Evolutionary conservation across 164 flowering plant genomes (phyloP), one percentile per base, ranked within the genome.

Genomic region (Liquidambar formosana): DNA sequence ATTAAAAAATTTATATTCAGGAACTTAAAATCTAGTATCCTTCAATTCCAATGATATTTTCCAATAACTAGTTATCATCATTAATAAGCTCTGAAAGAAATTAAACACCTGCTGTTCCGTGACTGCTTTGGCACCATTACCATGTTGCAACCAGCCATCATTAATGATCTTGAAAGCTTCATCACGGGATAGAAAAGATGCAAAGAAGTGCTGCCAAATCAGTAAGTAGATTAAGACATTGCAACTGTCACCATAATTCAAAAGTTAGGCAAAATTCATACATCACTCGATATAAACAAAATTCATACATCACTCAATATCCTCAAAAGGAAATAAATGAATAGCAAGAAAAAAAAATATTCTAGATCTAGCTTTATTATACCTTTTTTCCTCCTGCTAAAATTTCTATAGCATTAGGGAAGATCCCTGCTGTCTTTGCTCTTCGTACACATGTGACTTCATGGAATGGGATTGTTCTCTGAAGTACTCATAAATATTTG

Each of bases 341-440:
- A 33, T n/a, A 6, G 41, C 2, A 33, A 33, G 41, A 33, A 6
- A 33, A 33, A 72, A 56, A 25, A 14, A 54, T 21, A 26, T 21
- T 52, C 15, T 6, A 69, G 3, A 27, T 71, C 4, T 21, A 47
- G 1, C 14, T 6, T 8, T 48, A 0, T 8, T 48, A 0, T 78
- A 93, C 99, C 96, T 87, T 95, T 71, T 77, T 93, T 25, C 58
- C 88, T 23, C 84, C 93, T 49, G 91, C 86, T 27, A 84, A 63
- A 75, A 95, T 86, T 80, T 95, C 99, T 71, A 95, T 91, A 26
- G 99, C 99, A 84, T 88, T 95, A 8, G 94, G 99, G 64, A 95
- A 95, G 19, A 95, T 85, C 53, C 88, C 98, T 22, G 94, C 99
- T 25, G 96, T 89, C 81, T 91, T 95, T 61, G 99, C 99, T 86